Evolutionary conservation across 2,329 filamentous ascomycete genomes (phyloP).

Genomic region (Fonsecaea multimorphosa): DNA sequence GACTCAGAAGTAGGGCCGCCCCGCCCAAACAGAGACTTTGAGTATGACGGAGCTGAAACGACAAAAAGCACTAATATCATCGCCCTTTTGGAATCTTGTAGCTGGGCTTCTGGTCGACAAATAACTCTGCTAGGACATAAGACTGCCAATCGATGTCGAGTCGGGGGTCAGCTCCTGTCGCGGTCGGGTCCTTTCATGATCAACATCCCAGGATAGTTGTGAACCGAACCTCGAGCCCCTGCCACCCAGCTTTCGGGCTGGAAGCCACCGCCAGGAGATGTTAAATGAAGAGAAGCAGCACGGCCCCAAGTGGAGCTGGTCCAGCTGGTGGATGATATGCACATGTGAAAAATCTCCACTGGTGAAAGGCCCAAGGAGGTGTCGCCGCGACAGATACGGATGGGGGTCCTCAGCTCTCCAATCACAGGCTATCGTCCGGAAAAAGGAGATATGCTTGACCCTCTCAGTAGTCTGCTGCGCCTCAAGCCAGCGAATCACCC

Average conservation of each 20-base stretch:
- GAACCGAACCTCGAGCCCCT: neutral
- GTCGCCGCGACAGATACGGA: neutral
- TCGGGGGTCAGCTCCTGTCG: neutral
- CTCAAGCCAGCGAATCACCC: neutral
- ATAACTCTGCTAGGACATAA: neutral
- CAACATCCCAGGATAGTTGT: neutral
- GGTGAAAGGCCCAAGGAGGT: neutral
- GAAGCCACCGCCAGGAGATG: neutral
- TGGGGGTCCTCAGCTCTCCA: neutral
- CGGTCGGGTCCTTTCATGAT: neutral
- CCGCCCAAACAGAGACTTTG: neutral
- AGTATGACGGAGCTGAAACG: neutral
- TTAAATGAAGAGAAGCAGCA: neutral
- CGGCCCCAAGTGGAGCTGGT: neutral
- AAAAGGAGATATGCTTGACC: neutral
- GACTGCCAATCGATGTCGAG: neutral
- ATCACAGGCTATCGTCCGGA: neutral
- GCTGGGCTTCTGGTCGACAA: neutral
- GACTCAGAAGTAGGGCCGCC: neutral
- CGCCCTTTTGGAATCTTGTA: neutral
- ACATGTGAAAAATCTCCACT: neutral
- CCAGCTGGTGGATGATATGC: neutral
- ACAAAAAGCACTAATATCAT: neutral
- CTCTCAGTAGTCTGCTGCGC: neutral
- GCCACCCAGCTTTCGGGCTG: neutral